Evolutionary conservation across 2,329 filamentous ascomycete species (phyloP), one percentile per base, ranked within the genome.

Genomic region (Fusarium camptoceras): DNA sequence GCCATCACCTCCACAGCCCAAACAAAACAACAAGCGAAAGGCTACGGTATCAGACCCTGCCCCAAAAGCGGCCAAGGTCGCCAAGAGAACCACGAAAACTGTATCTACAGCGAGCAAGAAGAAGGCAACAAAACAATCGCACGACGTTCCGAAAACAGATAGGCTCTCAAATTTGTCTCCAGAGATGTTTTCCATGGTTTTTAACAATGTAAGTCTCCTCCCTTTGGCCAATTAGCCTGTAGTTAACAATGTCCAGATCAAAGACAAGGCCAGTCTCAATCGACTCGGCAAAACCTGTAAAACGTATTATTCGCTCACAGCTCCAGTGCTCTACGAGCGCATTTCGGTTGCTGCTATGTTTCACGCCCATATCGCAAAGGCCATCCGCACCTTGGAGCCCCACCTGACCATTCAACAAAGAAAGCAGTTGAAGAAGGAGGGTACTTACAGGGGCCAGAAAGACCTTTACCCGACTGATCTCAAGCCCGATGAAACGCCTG

Each of bases 341-440:
- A 16, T 73, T 14, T 41, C 55, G 0, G 63, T 64, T 7, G 55
- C 44, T 22, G 59, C 55, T 16, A 28, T 42, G 46, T 63, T 48
- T 22, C 63, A 72, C 25, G 64, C 61, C 1, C 54, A 72, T 31
- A 72, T 73, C 8, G 39, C 28, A 24, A 66, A 65, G 31, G 39
- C 73, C 18, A 73, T 70, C 9, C 66, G 67, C 22, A 39, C 59
- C 8, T 41, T 72, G 14, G 69, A 71, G 34, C 69, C 64, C 9
- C 48, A 63, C 37, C 58, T 73, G 5, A 59, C 31, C 18, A 66
- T 64, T 4, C 24, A 55, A 1, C 69, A 72, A 27, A 68, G 57
- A 30, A 71, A 65, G 48, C 49, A 61, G 28, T 12, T 73, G 18
- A 72, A 60, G 37, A 66, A 55, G 8, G 56, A 69, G 14, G 68